Evolutionary conservation across 352 stramenopile species (phyloP), one percentile per base, ranked within the genome.

Genomic region (Elongisporangium prolatum): DNA sequence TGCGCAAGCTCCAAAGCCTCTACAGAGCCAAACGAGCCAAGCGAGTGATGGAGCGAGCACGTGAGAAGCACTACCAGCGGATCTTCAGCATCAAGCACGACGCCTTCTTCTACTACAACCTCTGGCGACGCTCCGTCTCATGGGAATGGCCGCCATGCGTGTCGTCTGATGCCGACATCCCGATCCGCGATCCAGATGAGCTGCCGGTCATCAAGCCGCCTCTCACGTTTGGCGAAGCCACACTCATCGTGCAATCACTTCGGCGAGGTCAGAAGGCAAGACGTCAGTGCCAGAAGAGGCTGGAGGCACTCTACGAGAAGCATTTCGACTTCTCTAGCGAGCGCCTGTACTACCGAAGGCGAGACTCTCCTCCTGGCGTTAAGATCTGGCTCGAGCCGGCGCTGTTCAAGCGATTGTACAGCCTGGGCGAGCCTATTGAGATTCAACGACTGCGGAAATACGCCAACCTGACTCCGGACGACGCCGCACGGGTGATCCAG

Each of bases 61-160:
- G 80, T 21, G 77, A 89, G 54, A 73, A 80, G 54, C 77, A 78
- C 40, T 88, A 89, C 54, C 77, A 93, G 59, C 69, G 79, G 14
- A 71, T 93, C 10, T 93, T 89, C 63, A 89, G 77, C 37, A 89
- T 91, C 57, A 66, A 67, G 3, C 83, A 93, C 75, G 67, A 85
- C 51, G 60, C 68, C 10, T 93, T 93, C 54, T 93, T 93, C 61
- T 89, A 79, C 63, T 91, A 87, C 71, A 89, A 93, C 50, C 54
- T 80, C 14, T 91, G 80, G 80, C 70, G 69, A 6, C 61, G 64
- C 18, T 59, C 48, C 5, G 75, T 75, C 18, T 75, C 78, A 4
- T 93, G 83, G 83, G 21, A 68, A 9, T 75, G 67, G 8, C 83
- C 83, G 11, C 16, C 0, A 9, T 64, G 77, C 13, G 52, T 93